phyloP scores from a whole-genome alignment of 2,329 filamentous ascomycete species.

The Aspergillus versicolor region DNA sequence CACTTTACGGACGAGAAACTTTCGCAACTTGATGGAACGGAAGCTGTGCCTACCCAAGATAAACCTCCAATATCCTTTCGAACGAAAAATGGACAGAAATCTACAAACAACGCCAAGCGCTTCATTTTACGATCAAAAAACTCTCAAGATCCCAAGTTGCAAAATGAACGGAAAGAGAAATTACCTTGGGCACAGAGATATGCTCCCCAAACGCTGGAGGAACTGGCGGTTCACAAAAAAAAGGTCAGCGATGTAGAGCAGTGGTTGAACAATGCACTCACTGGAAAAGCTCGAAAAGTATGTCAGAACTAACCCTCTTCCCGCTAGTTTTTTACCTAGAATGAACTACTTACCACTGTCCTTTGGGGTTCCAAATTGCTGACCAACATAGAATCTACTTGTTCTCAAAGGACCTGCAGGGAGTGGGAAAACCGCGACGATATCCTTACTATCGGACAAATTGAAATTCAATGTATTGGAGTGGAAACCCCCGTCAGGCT shows the following conservation, averaged over 20 bases:
- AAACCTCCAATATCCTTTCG: conserved; percentile 9
- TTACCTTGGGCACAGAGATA: conserved; percentile 89
- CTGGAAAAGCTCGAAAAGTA: conserved; percentile 51
- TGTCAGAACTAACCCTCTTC: conserved; percentile 14
- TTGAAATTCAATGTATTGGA: conserved; percentile 77
- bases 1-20: conserved; percentile 27
- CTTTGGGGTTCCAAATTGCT: conserved; percentile 12
- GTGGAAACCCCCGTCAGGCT: conserved; percentile 80
- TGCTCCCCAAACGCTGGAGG: conserved; percentile 70
- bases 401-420: conserved; percentile 89
- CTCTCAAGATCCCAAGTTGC: neutral
- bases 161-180: conserved; percentile 45
- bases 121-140: conserved; percentile 24
- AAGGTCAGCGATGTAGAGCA: conserved; percentile 82
- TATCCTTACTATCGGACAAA: conserved; percentile 74
- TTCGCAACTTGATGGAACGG: conserved; percentile 1
- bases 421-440: conserved; percentile 86
- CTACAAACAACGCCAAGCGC: conserved; percentile 22
- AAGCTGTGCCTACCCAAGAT: conserved; percentile 9
- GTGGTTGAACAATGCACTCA: conserved; percentile 77
- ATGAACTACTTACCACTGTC: neutral
- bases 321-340: neutral
- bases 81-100: conserved; percentile 9
- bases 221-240: conserved; percentile 90
- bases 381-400: conserved; percentile 63